Evolutionary conservation across 805 yeast genomes (phyloP), one percentile per base, ranked within the genome.

Genomic region (Hanseniaspora nectarophila): DNA sequence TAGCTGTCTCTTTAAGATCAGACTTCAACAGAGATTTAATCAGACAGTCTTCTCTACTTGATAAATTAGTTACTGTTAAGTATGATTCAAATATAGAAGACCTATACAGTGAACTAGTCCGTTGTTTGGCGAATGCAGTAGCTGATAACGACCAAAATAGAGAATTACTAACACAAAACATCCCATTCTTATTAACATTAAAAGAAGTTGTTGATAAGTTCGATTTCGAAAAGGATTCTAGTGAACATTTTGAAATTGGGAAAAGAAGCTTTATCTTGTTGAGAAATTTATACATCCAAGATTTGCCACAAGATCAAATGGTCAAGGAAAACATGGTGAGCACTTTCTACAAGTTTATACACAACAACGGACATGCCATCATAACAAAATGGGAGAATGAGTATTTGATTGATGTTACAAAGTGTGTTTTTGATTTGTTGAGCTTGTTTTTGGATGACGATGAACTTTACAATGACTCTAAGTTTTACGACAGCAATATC

Each of bases 81-180:
- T 47, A 35, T 13, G 26, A n/a, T 6, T 15, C 12, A 15, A n/a
- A 20, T n/a, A 58, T 55, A 52, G 55, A 57, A 35, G 55, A 55
- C 21, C 18, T 66, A 23, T 54, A 56, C 8, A 60, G 67, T 16
- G 68, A 64, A 51, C 21, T 65, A 31, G 56, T 62, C 2, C 61
- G 70, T 51, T 65, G 67, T 45, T 52, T 65, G 12, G 67, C 69
- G 0, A 66, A 66, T 51, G 46, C 61, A 29, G 37, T 66, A 15
- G 63, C 63, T 1, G 68, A 66, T 50, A 62, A 64, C 50, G 63
- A 65, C 48, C 32, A 33, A 1, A 66, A 66, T 38, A 56, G 69
- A 38, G 46, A 54, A 20, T 38, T 58, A 15, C 47, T 63, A 10
- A 16, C 26, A 24, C 9, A 51, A 47, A n/a, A 56, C 56, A 54